phyloP scores from a whole-genome alignment of 108 stramenopile species.

The Licmophora abbreviata region DNA sequence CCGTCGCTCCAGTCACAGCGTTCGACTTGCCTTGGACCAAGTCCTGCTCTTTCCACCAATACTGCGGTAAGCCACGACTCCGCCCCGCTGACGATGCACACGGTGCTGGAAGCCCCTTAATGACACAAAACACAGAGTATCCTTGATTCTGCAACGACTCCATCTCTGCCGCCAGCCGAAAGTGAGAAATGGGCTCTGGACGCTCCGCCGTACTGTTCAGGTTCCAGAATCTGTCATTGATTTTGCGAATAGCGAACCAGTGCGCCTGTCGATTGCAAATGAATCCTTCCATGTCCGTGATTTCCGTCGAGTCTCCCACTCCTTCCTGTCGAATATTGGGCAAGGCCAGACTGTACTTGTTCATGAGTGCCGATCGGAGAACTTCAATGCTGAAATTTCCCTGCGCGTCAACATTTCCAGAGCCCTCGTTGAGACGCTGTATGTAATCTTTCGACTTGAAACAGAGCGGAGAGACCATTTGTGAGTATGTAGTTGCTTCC shows the following conservation, averaged over 20 bases:
- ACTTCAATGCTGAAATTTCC: constrained; percentile 86
- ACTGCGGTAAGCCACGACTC: constrained; percentile 29
- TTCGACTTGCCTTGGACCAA: constrained; percentile 48
- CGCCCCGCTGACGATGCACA: constrained; percentile 14
- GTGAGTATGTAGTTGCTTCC: no score
- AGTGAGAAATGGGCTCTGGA: constrained; percentile 70
- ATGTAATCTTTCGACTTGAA: constrained; percentile 60
- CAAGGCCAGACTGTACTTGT: constrained; percentile 30
- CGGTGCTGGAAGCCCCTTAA: constrained; percentile 29
- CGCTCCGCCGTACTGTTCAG: constrained; percentile 61
- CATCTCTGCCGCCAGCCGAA: constrained; percentile 67
- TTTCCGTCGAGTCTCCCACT: constrained; percentile 18
- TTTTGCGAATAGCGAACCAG: constrained; percentile 87
- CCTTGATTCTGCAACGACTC: constrained; percentile 38
- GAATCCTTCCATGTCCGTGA: constrained; percentile 66
- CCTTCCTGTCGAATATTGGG: constrained; percentile 42
- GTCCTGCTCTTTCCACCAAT: constrained; percentile 76
- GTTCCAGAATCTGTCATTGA: constrained; percentile 81
- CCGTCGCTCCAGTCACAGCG: constrained; percentile 28
- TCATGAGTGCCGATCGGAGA: constrained; percentile 48
- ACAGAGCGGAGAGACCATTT: not conserved
- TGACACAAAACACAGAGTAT: constrained; percentile 55
- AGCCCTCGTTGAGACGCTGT: constrained; percentile 56
- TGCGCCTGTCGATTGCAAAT: constrained; percentile 66
- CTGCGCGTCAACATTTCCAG: constrained; percentile 63